Evolutionary conservation across 306 rosid genomes (phyloP).

Genomic region (Acacia confusa): DNA sequence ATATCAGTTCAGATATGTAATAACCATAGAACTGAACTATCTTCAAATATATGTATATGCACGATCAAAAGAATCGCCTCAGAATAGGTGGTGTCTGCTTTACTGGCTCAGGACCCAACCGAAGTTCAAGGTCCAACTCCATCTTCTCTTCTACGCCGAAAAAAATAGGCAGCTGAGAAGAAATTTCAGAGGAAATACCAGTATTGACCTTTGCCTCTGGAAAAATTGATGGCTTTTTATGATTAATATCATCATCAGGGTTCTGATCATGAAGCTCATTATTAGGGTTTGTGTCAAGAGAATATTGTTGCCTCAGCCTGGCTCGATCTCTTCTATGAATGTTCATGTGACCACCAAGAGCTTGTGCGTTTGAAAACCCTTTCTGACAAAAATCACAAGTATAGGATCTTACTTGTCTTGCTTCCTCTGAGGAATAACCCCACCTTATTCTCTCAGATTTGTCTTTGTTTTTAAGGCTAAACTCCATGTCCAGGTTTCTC

Average conservation of each 20-base stretch:
- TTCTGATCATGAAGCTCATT: neutral
- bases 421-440: neutral
- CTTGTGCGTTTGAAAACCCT: constrained; percentile 2
- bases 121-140: constrained; percentile 3
- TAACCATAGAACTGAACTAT: neutral
- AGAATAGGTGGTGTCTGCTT: neutral
- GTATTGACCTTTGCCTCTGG: neutral
- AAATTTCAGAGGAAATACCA: neutral
- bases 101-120: neutral
- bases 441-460: neutral
- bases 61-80: neutral
- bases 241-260: neutral
- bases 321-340: neutral
- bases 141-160: neutral
- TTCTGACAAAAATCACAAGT: neutral
- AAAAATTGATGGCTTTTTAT: neutral
- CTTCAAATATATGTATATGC: neutral
- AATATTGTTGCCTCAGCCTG: neutral
- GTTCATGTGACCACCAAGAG: constrained; percentile 3
- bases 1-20: neutral
- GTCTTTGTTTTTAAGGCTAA: constrained; percentile 24
- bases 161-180: neutral
- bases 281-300: neutral
- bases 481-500: constrained; percentile 32
- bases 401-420: neutral